Conservation (phyloP, 257 asterid species). For the Orobanche coerulescens region DNA sequence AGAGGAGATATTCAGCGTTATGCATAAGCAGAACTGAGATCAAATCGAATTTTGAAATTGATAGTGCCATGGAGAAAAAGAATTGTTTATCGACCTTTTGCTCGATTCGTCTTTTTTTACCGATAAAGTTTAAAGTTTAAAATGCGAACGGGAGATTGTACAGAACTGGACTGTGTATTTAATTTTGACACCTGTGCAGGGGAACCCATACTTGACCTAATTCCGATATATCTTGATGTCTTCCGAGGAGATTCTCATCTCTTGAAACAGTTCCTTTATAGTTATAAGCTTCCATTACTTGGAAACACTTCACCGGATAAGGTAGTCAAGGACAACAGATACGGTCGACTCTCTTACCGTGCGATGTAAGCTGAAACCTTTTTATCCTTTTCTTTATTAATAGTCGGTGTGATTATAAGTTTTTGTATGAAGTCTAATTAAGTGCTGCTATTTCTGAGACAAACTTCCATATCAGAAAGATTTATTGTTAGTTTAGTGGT, state of each 20-base stretch:
- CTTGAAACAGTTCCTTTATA: conserved; percentile 61
- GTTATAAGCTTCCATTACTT: conserved; percentile 63
- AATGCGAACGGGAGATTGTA: background rate
- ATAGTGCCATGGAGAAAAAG: background rate
- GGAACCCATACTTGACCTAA: conserved; percentile 77
- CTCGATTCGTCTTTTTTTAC: background rate
- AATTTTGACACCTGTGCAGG: conserved; percentile 45
- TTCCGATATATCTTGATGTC: conserved; percentile 72
- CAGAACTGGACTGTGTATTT: background rate
- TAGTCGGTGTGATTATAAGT: background rate
- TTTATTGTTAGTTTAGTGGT: background rate
- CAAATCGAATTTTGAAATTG: background rate
- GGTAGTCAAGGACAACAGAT: conserved; percentile 30
- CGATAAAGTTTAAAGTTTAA: background rate
- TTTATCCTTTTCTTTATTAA: background rate
- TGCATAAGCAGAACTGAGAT: background rate
- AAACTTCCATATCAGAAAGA: background rate
- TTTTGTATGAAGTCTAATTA: background rate
- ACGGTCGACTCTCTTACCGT: conserved; percentile 55
- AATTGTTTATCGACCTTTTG: background rate
- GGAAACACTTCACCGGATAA: conserved; percentile 28
- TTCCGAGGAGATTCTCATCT: conserved; percentile 73
- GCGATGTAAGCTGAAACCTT: conserved; percentile 57
- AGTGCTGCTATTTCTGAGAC: background rate
- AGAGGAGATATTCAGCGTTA: background rate